Evolutionary conservation across 345 rosid genomes (phyloP), one percentile per base, ranked within the genome.

Genomic region (Hibiscus tridactylites): DNA sequence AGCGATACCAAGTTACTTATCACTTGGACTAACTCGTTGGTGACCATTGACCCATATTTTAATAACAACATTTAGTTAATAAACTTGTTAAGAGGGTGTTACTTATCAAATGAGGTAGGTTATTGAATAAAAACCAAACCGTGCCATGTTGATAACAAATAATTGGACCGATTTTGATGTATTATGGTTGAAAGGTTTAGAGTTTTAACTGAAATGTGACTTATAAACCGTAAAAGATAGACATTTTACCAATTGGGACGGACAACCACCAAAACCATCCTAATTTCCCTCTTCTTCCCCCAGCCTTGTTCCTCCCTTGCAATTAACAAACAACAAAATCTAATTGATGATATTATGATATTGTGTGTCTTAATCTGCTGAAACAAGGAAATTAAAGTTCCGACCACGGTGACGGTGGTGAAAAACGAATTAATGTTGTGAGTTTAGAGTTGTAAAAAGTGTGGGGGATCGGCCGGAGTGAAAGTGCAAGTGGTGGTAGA

Each of bases 231-330:
- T 64, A 64, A 26, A 64, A 64, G 52, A 64, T 4, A 19, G 16
- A 37, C 47, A 63, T 64, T 64, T 37, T 64, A 64, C 68, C 68
- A 64, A 39, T 19, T 64, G 52, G 28, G 28, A 64, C 68, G 68
- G 68, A 28, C n/a, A 64, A 39, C 68, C 68, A 64, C 28, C 68
- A 64, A 42, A 39, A 64, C 16, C 52, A 39, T 39, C 68, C 68
- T 64, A 19, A 19, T 37, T 37, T 64, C n/a, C 13, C 50, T 63
- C 46, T 0, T 37, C 49, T 39, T 17, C 37, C 68, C 11, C 52
- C 29, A 39, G 10, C 52, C 29, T 64, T 44, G 50, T 4, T 64
- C 24, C 68, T 11, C 13, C 68, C 5, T 64, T 64, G 29, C 68
- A 39, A 39, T 37, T 62, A n/a, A n/a, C 66, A 62, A 7, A 61